Base-by-base conservation (phyloP, 352 stramenopile species). In the Aphanomyces stellatus region DNA sequence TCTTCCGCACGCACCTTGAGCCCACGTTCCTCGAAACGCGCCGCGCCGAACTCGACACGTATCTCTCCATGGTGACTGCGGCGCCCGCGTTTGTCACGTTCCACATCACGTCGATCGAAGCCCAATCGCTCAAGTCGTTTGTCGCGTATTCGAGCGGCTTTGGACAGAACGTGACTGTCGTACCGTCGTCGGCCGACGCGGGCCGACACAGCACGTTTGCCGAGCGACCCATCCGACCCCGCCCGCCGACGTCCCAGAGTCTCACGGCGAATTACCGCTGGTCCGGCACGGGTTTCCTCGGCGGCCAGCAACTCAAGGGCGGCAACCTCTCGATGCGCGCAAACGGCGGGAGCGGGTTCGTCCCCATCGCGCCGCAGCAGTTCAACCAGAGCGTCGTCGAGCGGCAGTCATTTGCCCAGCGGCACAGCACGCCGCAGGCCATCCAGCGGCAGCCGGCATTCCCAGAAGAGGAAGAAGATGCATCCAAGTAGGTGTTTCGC, bases 101-200 rank as follows among this genome's bases (percentile, higher is more conserved):
- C 71, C 81, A 93, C 65, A 41, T 93, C 62, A 73, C 72, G 27
- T 85, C 76, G 4, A 77, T 91, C 25, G 78, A 79, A 62, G 90
- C 82, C 66, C 82, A 90, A 61, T 88, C 81, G 43, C 79, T 93
- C 70, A 91, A 91, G 71, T 76, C 75, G 34, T 93, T 93, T 69
- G 80, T 91, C 22, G 78, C 76, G 30, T 93, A 91, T 64, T 69
- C 76, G 34, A 80, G 81, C 56, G 84, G 84, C 60, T 93, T 93
- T 71, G 84, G 84, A 8, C 76, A 79, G 34, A 89, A 91, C 56
- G 71, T 83, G 19, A 73, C 83, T 63, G 74, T 91, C 34, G 74
- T 82, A 62, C 83, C 60, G 24, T 30, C 37, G 22, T 67, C 60
- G 1, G 60, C 60, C n/a, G 60, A 67, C 34, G 57, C 28, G 24